phyloP scores from a whole-genome alignment of 2,329 filamentous ascomycete genomes.

The Dactylellina cionopaga region DNA sequence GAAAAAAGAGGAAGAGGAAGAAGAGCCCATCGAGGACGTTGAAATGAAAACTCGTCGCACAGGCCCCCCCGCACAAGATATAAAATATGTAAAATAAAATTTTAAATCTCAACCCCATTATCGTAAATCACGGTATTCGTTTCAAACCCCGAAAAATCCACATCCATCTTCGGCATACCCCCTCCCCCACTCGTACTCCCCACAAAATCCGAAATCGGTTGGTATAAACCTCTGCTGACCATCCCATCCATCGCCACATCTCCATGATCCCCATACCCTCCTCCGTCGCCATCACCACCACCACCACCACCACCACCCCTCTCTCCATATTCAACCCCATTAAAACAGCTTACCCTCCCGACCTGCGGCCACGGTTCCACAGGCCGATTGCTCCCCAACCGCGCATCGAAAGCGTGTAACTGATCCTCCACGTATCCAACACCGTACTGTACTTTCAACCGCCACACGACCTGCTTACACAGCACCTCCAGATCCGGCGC shows the following conservation, averaged over 20 bases:
- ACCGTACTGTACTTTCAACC: constrained; percentile 32
- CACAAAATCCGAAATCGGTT: constrained; percentile 15
- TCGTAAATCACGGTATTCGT: constrained; percentile 42
- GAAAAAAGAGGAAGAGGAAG: no score
- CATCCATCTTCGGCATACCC: constrained; percentile 41
- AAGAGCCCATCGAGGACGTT: no score
- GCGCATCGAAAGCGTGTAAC: constrained; percentile 21
- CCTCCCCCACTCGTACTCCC: background rate
- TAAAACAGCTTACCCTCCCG: constrained; percentile 4
- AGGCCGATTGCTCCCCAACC: constrained; percentile 7
- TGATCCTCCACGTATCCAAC: background rate
- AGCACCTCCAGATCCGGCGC: constrained; percentile 26
- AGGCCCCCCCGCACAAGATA: no score
- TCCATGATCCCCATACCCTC: background rate
- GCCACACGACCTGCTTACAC: constrained; percentile 21
- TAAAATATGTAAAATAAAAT: no score
- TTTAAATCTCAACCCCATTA: background rate
- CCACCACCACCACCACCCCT: background rate
- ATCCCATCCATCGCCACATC: background rate
- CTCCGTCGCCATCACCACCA: background rate
- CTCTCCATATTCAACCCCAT: background rate
- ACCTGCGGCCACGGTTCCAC: constrained; percentile 17
- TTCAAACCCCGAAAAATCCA: constrained; percentile 49
- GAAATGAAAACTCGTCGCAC: no score
- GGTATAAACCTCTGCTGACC: constrained; percentile 6